These are phyloP conservation scores for Penicillium ochrochloron DNA, from an alignment of 495 filamentous ascomycete genomes.

Conservation along the genomic window DNA sequence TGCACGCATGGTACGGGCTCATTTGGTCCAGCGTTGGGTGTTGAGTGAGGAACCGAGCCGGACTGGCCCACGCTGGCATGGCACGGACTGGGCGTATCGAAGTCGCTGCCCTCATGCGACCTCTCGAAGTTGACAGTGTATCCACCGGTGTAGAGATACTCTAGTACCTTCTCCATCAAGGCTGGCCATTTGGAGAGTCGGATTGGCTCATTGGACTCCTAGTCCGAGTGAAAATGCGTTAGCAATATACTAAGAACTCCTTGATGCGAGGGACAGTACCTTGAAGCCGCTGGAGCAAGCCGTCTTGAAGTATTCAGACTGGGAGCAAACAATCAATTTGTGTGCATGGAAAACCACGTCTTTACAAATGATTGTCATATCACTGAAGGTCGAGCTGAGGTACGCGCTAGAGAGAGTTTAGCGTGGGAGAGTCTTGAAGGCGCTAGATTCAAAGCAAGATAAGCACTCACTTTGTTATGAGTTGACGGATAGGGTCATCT, in stretches of 20 bases:
- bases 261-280: background rate
- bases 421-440: background rate
- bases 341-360: background rate
- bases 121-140: background rate
- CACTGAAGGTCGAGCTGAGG: background rate
- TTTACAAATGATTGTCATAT: background rate
- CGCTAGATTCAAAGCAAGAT: background rate
- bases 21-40: background rate
- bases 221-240: background rate
- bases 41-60: background rate
- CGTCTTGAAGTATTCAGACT: background rate
- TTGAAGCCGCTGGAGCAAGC: background rate
- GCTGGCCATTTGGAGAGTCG: background rate
- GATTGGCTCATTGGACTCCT: background rate
- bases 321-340: background rate
- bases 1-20: background rate
- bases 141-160: background rate
- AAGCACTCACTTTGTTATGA: background rate
- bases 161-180: background rate
- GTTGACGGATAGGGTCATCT: background rate
- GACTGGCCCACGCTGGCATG: background rate
- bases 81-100: background rate
- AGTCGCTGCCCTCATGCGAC: background rate
- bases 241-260: background rate
- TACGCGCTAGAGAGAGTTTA: background rate